These are phyloP conservation scores for Apocynum venetum DNA, from an alignment of 257 asterid species.

Conservation along the genomic window DNA sequence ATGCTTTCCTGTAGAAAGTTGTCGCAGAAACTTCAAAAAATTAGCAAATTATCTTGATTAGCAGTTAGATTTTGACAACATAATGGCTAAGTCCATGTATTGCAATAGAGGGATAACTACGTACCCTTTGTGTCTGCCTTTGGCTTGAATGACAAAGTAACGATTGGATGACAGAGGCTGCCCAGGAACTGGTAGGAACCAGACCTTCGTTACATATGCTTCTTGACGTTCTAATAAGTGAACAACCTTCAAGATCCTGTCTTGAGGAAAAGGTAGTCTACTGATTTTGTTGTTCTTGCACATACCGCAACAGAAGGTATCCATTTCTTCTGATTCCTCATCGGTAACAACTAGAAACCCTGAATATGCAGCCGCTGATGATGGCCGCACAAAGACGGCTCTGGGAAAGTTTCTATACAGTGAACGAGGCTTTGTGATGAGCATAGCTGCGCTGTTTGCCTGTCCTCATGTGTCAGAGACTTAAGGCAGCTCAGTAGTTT, in stretches of 20 bases:
- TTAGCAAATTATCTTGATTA: not conserved
- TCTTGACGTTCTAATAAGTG: conserved; percentile 50
- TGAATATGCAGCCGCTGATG: conserved; percentile 39
- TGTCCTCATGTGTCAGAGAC: not conserved
- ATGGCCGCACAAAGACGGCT: conserved; percentile 38
- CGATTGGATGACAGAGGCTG: conserved; percentile 61
- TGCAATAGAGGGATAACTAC: not conserved
- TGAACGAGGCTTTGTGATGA: conserved; percentile 56
- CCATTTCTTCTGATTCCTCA: conserved; percentile 55
- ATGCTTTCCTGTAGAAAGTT: conserved; percentile 44
- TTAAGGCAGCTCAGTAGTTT: not conserved
- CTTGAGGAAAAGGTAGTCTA: conserved; percentile 73
- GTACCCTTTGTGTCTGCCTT: conserved; percentile 70
- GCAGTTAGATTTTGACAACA: not conserved
- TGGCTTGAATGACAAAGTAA: conserved; percentile 65
- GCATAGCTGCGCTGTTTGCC: conserved; percentile 33
- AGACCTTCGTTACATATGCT: conserved; percentile 42
- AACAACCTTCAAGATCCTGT: conserved; percentile 68
- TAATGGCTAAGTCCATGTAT: not conserved
- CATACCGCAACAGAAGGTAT: conserved; percentile 56
- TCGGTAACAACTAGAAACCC: conserved; percentile 53
- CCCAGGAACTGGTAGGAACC: conserved; percentile 78
- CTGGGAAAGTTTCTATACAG: conserved; percentile 48
- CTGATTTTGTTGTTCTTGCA: conserved; percentile 41
- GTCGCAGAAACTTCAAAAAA: not conserved